These are phyloP conservation scores for Brasilioporus rufonigricans DNA, from an alignment of 768 basidiomycete genomes.

Conservation along the genomic window DNA sequence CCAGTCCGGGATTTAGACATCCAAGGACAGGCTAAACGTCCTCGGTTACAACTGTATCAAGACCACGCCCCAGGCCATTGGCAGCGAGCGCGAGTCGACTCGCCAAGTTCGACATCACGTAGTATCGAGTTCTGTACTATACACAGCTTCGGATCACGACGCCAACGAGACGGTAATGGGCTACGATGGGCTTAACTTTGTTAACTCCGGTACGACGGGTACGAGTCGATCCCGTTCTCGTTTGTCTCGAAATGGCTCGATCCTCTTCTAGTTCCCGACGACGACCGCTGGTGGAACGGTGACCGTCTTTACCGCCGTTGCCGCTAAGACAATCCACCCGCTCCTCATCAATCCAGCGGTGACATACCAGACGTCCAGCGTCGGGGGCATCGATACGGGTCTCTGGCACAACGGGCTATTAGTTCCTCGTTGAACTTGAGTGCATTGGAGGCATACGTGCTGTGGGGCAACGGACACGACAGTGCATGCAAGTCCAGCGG, in stretches of 20 bases:
- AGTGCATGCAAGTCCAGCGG: too few relatives aligned
- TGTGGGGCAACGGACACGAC: too few relatives aligned
- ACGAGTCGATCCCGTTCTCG: neutral
- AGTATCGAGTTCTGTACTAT: neutral
- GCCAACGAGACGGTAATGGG: constrained; percentile 29
- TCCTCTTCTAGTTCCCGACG: constrained; percentile 29
- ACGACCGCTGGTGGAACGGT: constrained; percentile 27
- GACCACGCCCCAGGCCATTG: constrained; percentile 74
- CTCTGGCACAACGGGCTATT: constrained; percentile 24
- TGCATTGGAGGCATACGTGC: too few relatives aligned
- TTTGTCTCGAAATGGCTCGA: constrained; percentile 18
- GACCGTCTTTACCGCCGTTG: neutral
- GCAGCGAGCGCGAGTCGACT: constrained; percentile 38
- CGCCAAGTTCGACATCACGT: neutral
- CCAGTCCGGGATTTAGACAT: constrained; percentile 62
- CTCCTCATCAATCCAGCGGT: constrained; percentile 19
- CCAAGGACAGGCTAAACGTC: constrained; percentile 52
- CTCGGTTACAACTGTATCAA: constrained; percentile 63
- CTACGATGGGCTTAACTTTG: constrained; percentile 22
- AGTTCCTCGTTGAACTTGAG: too few relatives aligned
- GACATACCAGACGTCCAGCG: constrained; percentile 5
- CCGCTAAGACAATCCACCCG: constrained; percentile 13
- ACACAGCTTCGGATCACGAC: constrained; percentile 29
- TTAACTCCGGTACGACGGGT: constrained; percentile 29
- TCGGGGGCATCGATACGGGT: constrained; percentile 23